phyloP scores from a whole-genome alignment of 495 filamentous ascomycete genomes.

The Penicillium ucsense region DNA sequence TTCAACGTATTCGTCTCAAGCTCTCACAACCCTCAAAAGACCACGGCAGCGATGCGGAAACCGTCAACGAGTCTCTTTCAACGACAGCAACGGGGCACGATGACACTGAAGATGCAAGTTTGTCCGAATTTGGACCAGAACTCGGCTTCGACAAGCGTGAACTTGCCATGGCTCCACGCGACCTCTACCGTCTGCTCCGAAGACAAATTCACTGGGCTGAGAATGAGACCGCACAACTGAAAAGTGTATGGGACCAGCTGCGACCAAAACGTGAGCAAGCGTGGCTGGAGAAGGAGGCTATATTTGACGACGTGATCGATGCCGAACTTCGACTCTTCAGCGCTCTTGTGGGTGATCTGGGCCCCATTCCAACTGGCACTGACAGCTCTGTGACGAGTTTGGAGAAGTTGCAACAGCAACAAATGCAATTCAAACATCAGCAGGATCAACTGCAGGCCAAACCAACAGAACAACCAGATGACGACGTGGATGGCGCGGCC shows the following conservation, averaged over 20 bases:
- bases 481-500: slow-evolving; percentile 6
- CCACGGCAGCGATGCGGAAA: slow-evolving; percentile 33
- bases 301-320: slow-evolving; percentile 52
- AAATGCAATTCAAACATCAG: slow-evolving; percentile 14
- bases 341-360: slow-evolving; percentile 21
- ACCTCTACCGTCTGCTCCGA: slow-evolving; percentile 64
- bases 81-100: slow-evolving; percentile 34
- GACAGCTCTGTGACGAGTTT: slow-evolving; percentile 13
- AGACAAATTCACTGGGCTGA: slow-evolving; percentile 75
- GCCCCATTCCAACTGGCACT: slow-evolving; percentile 4
- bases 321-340: slow-evolving; percentile 40
- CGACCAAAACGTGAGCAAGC: slow-evolving; percentile 62
- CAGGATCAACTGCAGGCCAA: slow-evolving; percentile 15
- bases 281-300: slow-evolving; percentile 74
- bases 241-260: slow-evolving; percentile 51
- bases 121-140: slow-evolving; percentile 29
- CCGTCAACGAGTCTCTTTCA: slow-evolving; percentile 40
- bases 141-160: slow-evolving; percentile 61
- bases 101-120: slow-evolving; percentile 34
- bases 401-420: slow-evolving; percentile 21
- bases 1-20: slow-evolving; percentile 60
- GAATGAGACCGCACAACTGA: slow-evolving; percentile 54
- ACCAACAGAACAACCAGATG: slow-evolving; percentile 4
- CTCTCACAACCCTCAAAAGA: slow-evolving; percentile 42
- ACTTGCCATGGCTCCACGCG: slow-evolving; percentile 52